phyloP scores from a whole-genome alignment of 2,329 filamentous ascomycete genomes.

The Colletotrichum acutatum region DNA sequence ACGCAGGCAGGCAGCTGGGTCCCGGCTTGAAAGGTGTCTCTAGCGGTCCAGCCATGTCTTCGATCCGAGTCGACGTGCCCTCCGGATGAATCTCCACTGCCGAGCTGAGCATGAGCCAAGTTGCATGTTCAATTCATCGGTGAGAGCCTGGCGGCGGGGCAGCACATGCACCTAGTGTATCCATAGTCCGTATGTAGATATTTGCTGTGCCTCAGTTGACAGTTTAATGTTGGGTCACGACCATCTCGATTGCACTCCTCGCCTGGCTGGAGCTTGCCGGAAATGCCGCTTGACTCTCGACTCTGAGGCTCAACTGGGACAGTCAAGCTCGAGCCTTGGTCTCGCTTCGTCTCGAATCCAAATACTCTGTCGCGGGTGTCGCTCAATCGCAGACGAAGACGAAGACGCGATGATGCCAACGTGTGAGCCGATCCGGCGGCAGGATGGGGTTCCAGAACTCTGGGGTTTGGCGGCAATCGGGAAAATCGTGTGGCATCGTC shows the following conservation, averaged over 20 bases:
- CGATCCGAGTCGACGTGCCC: not conserved
- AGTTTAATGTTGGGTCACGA: not conserved
- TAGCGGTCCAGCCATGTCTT: not conserved
- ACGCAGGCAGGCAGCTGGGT: not conserved
- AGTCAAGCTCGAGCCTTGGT: not conserved
- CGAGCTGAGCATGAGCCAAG: not conserved
- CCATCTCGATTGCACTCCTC: not conserved
- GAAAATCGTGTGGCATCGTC: not conserved
- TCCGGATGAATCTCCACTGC: not conserved
- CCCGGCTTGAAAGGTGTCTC: not conserved
- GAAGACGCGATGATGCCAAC: not conserved
- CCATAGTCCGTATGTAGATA: not conserved
- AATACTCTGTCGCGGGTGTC: not conserved
- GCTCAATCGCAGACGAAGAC: not conserved
- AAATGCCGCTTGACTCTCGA: not conserved
- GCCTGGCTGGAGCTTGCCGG: not conserved
- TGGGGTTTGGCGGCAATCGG: not conserved
- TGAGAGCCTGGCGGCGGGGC: not conserved
- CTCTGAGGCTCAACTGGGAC: not conserved
- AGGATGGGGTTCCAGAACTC: not conserved
- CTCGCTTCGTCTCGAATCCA: not conserved
- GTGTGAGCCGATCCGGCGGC: not conserved
- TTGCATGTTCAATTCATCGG: not conserved
- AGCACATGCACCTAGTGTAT: not conserved
- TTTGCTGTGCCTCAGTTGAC: not conserved